Base-by-base conservation (phyloP, 169 alveolate genomes). In the Plasmodium ovale region DNA sequence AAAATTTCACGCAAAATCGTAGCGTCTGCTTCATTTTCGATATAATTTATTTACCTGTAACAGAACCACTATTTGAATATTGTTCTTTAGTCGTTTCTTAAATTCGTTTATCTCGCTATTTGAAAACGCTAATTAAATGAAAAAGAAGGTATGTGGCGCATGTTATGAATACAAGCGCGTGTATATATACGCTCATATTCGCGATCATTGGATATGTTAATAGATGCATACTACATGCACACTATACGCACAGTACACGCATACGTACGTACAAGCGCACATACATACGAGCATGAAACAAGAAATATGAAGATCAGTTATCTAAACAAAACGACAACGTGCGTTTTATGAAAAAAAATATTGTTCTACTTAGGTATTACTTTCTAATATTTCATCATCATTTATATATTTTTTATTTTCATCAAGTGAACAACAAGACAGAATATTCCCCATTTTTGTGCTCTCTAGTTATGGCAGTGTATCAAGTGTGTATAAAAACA, bases 341-440 rank as follows among this genome's bases (percentile, higher is more conserved):
- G n/a, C 10, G 21, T 64, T 16, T 7, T 35, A 42, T 6, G 14
- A 19, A 58, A 59, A 12, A 21, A 25, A 67, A 29, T 33, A 29
- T 64, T 14, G 10, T 62, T 27, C 68, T 77, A 44, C 16, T 31
- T 72, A 6, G 49, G 60, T 16, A 77, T 77, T 77, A 77, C 89
- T 77, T 77, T 77, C 89, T 29, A 77, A 77, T 62, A 77, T 62
- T 77, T 77, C 89, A 53, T 77, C 89, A 35, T 77, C 89, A 51
- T 77, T 77, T 67, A 77, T n/a, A 56, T 77, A 62, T 77, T 77
- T 77, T 77, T 77, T 53, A 77, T 62, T 60, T 62, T 77, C 89
- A 10, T 77, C 89, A 62, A 77, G 68, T 33, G 89, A 77, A 77
- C 89, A 77, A 77, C 89, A 77, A 16, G 89, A 77, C 39, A 77